Percentiles rank a stretch among this genome's conserved stretches.
Conservation (phyloP, 768 basidiomycete species). For the Kwoniella sp. region DNA sequence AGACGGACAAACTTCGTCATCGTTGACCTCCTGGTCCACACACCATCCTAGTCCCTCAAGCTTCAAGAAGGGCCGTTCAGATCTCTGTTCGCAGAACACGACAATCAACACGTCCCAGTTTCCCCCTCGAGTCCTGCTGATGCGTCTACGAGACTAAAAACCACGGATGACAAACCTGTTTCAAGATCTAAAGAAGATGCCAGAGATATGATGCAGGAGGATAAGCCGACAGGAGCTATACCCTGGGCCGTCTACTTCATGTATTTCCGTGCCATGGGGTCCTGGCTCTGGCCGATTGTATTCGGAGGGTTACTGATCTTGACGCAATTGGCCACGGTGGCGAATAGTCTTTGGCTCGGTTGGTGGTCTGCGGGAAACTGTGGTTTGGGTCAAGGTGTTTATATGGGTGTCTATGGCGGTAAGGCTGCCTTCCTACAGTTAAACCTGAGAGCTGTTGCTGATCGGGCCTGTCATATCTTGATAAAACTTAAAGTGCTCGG, state of each 20-base stretch:
- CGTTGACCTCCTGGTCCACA: too few relatives aligned
- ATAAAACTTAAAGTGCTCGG: slow-evolving; percentile 28
- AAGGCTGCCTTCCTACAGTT: too few relatives aligned
- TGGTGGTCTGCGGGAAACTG: slow-evolving; percentile 63
- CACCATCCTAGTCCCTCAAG: slow-evolving; percentile 26
- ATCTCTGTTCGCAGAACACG: slow-evolving; percentile 56
- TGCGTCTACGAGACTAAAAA: background rate
- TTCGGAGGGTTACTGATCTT: slow-evolving; percentile 60
- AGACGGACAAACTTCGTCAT: too few relatives aligned
- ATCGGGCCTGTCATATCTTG: background rate
- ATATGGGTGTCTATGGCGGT: slow-evolving; percentile 65
- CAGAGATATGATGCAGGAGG: slow-evolving; percentile 59
- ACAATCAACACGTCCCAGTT: slow-evolving; percentile 61
- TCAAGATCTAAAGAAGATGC: background rate
- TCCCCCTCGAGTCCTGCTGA: background rate
- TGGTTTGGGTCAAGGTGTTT: slow-evolving; percentile 65
- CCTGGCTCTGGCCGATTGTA: slow-evolving; percentile 57
- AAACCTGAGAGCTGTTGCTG: slow-evolving; percentile 45
- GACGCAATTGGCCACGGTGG: slow-evolving; percentile 63
- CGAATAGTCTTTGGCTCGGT: slow-evolving; percentile 69
- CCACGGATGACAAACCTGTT: background rate
- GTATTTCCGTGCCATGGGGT: slow-evolving; percentile 40
- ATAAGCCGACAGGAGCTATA: slow-evolving; percentile 64
- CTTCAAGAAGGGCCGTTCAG: slow-evolving; percentile 40
- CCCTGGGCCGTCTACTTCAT: slow-evolving; percentile 60